Evolutionary conservation across 1,139 yeast species (phyloP).

Genomic region (Zhuliangozyma blackwelliae): DNA sequence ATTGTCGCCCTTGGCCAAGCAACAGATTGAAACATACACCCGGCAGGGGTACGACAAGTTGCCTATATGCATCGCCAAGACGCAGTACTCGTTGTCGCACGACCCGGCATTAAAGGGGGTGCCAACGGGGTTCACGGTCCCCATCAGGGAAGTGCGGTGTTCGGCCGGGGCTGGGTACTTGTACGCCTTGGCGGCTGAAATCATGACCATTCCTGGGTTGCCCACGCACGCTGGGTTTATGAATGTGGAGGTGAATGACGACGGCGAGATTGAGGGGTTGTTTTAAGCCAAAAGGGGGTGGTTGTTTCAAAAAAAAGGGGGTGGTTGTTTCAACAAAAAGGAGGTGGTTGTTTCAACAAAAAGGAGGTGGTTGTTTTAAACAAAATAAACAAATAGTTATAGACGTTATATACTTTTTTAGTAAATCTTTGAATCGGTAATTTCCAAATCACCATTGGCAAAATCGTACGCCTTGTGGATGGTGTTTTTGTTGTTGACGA

Average conservation of each 20-base stretch:
- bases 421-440: slow-evolving; percentile 6
- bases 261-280: slow-evolving; percentile 77
- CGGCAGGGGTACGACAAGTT: slow-evolving; percentile 68
- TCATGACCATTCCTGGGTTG: slow-evolving; percentile 80
- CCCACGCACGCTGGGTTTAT: slow-evolving; percentile 81
- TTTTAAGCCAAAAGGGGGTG: too few species aligned
- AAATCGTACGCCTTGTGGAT: slow-evolving; percentile 26
- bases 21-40: slow-evolving; percentile 62
- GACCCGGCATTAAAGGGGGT: slow-evolving; percentile 81
- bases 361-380: too few species aligned
- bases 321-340: too few species aligned
- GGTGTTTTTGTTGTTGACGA: slow-evolving; percentile 19
- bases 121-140: slow-evolving; percentile 73
- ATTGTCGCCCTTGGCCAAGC: slow-evolving; percentile 60
- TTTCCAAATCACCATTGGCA: slow-evolving; percentile 16
- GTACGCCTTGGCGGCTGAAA: slow-evolving; percentile 79
- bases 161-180: slow-evolving; percentile 82
- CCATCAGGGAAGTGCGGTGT: slow-evolving; percentile 75
- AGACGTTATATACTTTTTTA: background rate
- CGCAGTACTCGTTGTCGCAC: slow-evolving; percentile 78
- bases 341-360: too few species aligned
- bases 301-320: too few species aligned
- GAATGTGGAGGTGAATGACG: slow-evolving; percentile 77
- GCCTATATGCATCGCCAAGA: slow-evolving; percentile 80
- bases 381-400: too few species aligned